Conservation (phyloP, 192 early-diverging fungal species). For the Entomortierella parvispora region DNA sequence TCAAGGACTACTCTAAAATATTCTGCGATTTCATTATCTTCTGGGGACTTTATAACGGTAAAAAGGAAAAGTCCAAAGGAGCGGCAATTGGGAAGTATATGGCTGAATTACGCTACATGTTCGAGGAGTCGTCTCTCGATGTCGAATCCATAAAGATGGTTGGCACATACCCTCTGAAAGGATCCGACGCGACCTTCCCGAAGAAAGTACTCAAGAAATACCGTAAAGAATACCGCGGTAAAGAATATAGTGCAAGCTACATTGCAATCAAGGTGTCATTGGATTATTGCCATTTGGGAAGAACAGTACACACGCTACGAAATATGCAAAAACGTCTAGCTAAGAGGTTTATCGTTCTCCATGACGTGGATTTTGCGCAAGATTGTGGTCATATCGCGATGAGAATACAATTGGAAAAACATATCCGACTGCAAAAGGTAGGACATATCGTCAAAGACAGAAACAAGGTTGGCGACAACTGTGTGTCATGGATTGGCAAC, state of each 20-base stretch:
- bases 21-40: slow-evolving; percentile 2
- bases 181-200: neutral
- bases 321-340: neutral
- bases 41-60: neutral
- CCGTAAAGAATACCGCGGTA: neutral
- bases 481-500: neutral
- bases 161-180: no score
- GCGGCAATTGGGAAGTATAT: neutral
- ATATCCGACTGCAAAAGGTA: neutral
- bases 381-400: neutral
- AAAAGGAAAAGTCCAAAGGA: neutral
- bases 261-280: neutral
- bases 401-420: neutral
- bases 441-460: neutral
- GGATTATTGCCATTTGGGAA: neutral
- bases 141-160: neutral
- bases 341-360: neutral
- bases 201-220: neutral
- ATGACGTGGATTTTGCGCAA: neutral
- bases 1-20: neutral
- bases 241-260: neutral
- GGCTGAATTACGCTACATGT: neutral
- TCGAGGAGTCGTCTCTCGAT: neutral
- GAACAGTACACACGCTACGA: neutral
- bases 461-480: neutral